Evolutionary conservation across 371 early-diverging fungal genomes (phyloP).

Genomic region (Mucor irregularis): DNA sequence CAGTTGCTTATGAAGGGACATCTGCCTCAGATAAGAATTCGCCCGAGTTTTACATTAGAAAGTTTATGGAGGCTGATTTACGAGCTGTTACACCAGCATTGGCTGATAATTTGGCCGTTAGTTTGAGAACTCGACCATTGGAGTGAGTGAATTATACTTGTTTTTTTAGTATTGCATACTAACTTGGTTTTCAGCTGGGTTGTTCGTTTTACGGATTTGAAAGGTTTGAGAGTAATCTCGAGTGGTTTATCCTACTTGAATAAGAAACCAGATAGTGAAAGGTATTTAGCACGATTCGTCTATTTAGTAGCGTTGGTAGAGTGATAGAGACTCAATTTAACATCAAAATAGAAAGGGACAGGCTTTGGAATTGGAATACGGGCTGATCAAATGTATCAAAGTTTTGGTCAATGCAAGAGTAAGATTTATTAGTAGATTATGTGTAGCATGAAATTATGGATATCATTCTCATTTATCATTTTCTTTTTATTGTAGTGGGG

Average conservation of each 20-base stretch:
- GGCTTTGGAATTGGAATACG: slow-evolving; percentile 67
- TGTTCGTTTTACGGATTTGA: slow-evolving; percentile 64
- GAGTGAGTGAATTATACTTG: slow-evolving; percentile 26
- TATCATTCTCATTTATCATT: too few relatives aligned
- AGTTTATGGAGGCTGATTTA: slow-evolving; percentile 47
- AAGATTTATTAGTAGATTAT: slow-evolving; percentile 4
- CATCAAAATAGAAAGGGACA: slow-evolving; percentile 48
- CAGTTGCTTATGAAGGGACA: slow-evolving; percentile 20
- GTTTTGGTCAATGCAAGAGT: slow-evolving; percentile 65
- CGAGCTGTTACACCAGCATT: slow-evolving; percentile 42
- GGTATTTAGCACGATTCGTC: background rate
- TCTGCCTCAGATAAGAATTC: slow-evolving; percentile 31
- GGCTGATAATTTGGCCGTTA: slow-evolving; percentile 44
- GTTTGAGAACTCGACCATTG: slow-evolving; percentile 44
- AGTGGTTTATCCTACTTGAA: slow-evolving; percentile 57
- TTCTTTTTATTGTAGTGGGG: slow-evolving; percentile 58
- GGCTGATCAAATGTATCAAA: slow-evolving; percentile 75
- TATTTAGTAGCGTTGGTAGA: background rate
- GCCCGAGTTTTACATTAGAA: slow-evolving; percentile 45
- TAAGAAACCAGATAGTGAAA: slow-evolving; percentile 27
- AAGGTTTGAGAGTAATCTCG: slow-evolving; percentile 62
- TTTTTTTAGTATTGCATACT: background rate
- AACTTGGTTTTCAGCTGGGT: slow-evolving; percentile 36
- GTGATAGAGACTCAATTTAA: background rate
- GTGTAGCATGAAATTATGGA: background rate